Evolutionary conservation across 495 filamentous ascomycete species (phyloP).

Genomic region (Cudoniella acicularis): DNA sequence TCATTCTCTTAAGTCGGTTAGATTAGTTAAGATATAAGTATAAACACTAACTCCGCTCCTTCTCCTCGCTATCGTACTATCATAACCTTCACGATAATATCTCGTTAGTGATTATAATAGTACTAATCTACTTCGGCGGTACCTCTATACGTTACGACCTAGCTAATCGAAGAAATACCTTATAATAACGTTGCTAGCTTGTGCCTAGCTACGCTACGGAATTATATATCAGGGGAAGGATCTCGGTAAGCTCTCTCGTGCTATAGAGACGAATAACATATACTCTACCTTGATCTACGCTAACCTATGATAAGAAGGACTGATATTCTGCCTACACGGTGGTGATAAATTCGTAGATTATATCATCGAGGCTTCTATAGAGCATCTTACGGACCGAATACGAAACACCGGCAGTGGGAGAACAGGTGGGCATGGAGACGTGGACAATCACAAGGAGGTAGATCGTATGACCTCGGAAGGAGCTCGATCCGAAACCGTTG

Average conservation of each 20-base stretch:
- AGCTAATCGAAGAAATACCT: constrained; percentile 9
- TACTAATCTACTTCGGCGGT: not conserved
- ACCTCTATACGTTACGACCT: constrained; percentile 2
- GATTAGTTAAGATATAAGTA: constrained; percentile 3
- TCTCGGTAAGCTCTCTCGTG: not conserved
- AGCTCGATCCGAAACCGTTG: constrained; percentile 2
- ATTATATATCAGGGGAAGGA: constrained; percentile 6
- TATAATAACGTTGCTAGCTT: constrained; percentile 2
- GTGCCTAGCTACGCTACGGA: not conserved
- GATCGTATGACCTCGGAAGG: not conserved
- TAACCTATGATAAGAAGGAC: constrained; percentile 1
- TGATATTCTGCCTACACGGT: constrained; percentile 6
- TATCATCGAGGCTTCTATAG: constrained; percentile 2
- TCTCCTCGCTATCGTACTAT: constrained; percentile 4
- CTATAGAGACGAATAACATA: not conserved
- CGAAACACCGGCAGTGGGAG: constrained; percentile 1
- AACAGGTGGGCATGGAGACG: constrained; percentile 8
- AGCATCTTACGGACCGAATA: constrained; percentile 5
- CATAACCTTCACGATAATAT: constrained; percentile 4
- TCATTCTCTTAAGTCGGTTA: not conserved
- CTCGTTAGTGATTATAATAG: constrained; percentile 1
- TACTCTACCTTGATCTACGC: not conserved
- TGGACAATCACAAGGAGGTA: not conserved
- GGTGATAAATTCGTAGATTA: constrained; percentile 9
- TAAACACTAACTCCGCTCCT: constrained; percentile 1